Conservation (phyloP, 345 rosid genomes). For the Salix viminalis region DNA sequence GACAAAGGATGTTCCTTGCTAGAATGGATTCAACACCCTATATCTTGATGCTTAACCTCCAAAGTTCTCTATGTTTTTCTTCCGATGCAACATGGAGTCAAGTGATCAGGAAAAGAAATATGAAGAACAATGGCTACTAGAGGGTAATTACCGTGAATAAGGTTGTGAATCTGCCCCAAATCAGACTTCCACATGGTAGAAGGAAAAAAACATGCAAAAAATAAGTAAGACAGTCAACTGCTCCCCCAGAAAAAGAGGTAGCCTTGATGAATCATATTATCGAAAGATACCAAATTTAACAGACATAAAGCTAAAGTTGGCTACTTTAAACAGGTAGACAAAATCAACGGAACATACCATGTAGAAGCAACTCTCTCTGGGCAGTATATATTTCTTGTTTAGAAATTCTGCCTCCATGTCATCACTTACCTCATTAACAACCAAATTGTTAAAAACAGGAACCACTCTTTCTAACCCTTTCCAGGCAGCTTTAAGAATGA, state of each 20-base stretch:
- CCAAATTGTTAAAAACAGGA: constrained; percentile 50
- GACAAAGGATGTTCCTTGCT: neutral
- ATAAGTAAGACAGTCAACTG: constrained; percentile 8
- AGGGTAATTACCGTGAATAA: constrained; percentile 66
- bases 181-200: constrained; percentile 57
- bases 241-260: neutral
- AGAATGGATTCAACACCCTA: neutral
- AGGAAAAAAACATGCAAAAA: constrained; percentile 15
- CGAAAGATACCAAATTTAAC: neutral
- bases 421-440: constrained; percentile 43
- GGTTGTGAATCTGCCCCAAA: constrained; percentile 69
- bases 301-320: neutral
- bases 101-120: neutral
- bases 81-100: neutral
- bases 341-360: constrained; percentile 47
- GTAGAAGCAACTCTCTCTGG: constrained; percentile 67
- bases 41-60: neutral
- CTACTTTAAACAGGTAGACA: neutral
- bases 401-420: constrained; percentile 71
- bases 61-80: neutral
- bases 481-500: constrained; percentile 36
- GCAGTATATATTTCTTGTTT: constrained; percentile 45
- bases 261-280: neutral
- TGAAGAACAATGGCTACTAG: neutral
- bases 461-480: constrained; percentile 28